Evolutionary conservation across 805 yeast species (phyloP), one percentile per base, ranked within the genome.

Genomic region (Saturnispora serradocipensis): DNA sequence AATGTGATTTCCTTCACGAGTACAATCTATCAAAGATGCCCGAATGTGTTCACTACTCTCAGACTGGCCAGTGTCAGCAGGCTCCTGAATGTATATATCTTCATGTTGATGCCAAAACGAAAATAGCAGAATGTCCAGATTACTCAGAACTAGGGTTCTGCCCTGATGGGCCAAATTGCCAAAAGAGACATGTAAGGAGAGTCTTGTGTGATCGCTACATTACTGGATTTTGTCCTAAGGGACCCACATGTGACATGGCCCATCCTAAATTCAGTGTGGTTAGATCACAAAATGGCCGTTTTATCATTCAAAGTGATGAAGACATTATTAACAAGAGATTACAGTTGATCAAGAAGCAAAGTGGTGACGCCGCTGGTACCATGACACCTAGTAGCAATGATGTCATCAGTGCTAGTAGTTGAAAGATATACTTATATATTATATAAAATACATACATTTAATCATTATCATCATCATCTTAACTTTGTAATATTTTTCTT

Each of bases 1-100:
- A 87, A 58, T 93, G 99, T 68, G 99, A 93, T 71, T 93, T 88
- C 61, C 70, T 93, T 44, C 99, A 93, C 68, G 99, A 93, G 65
- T 90, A 90, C 63, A 91, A 93, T 63, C 70, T 93, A 59, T 75
- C 95, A 54, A 88, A 87, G 68, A 91, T 93, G 95, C 98, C 98
- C 3, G 99, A 93, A 67, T 93, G 99, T 67, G 78, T 88, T 24
- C 87, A 88, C 67, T 91, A 79, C 67, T 76, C 88, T 43, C 83
- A 88, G 65, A 81, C 80, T 58, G 95, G 95, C 5, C 84, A 76
- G 59, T 91, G 99, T 66, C 85, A 95, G 5, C 97, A 89, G 66
- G 78, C 89, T 0, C 93, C 96, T 1, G 99, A 93, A 63, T 93
- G 99, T 65, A 81, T 88, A 51, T 93, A 88, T 66, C 73, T 87